Evolutionary conservation across 116 monocot genomes (phyloP).

Genomic region (Dioscorea cayenensis): DNA sequence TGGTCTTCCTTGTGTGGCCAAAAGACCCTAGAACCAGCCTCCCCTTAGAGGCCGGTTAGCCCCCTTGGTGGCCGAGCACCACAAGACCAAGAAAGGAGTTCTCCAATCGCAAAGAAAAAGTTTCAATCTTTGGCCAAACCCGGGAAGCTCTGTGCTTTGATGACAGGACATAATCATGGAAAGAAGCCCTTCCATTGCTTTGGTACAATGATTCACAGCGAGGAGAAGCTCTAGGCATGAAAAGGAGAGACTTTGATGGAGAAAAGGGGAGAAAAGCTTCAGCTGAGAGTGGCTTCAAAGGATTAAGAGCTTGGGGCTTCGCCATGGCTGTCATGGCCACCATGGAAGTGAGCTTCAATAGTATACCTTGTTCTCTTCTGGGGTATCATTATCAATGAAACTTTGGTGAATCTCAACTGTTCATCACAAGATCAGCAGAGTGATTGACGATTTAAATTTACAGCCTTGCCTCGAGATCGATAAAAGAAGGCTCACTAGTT

Average conservation of each 20-base stretch:
- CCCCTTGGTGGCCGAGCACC: no score
- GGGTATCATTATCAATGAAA: neutral
- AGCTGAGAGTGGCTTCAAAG: no score
- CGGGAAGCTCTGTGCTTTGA: slow-evolving; percentile 28
- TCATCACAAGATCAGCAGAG: neutral
- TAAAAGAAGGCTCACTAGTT: no score
- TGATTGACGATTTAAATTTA: no score
- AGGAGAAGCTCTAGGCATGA: neutral
- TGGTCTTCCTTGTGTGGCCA: no score
- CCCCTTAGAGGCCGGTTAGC: no score
- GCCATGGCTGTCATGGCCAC: slow-evolving; percentile 10
- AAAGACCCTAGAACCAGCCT: no score
- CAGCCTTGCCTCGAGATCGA: no score
- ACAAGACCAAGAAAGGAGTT: neutral
- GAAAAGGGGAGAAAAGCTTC: neutral
- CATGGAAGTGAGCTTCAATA: neutral
- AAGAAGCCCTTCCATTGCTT: neutral
- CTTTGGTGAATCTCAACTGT: neutral
- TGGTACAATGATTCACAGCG: neutral
- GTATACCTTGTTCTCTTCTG: neutral
- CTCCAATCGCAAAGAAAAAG: neutral
- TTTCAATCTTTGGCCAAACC: slow-evolving; percentile 2
- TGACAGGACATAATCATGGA: slow-evolving; percentile 15
- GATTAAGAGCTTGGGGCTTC: neutral
- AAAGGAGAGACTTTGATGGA: neutral